Evolutionary conservation across 129 eudicot species (phyloP), one percentile per base, ranked within the genome.

Genomic region (Flaveria trinervia): DNA sequence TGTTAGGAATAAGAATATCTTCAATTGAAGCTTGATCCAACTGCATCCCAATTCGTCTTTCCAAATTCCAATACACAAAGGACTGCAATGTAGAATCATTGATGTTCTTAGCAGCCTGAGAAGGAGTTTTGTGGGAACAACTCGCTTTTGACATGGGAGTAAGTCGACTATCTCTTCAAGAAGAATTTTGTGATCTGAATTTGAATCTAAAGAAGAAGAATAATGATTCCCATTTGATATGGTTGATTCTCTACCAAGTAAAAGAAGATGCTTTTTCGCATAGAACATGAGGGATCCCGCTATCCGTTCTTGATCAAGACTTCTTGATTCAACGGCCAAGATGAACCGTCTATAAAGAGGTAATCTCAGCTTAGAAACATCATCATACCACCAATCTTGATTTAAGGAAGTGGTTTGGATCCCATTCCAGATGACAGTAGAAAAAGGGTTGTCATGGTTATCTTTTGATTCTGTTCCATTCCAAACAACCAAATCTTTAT

Each of bases 301-400:
- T n/a, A 91, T 73, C 59, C 84, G 79, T 72, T 86, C 89, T 2
- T 82, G 90, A 52, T 76, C 77, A 87, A 83, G 78, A n/a, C 88
- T 86, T 78, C 69, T 80, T 30, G 85, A 62, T 55, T 80, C 79
- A 71, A 81, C 74, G 2, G 87, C 88, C 67, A 75, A 65, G 66
- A 91, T 85, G 50, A 91, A 54, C 73, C 87, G 65, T 78, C 84
- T 88, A 73, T 86, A 91, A 5, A 88, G 69, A 20, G 91, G 87
- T 22, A 86, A 77, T 16, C 71, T 76, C 52, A 91, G 84, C 44
- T 65, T 68, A 1, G 91, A 87, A 52, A 86, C 88, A 79, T 84
- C 93, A 8, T 45, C 50, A 13, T 86, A 85, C 97, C 97, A 91
- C 93, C 93, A 91, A 84, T 86, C 96, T 51, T 78, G 85, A 15